phyloP scores from a whole-genome alignment of 306 rosid species.

The Trifolium pratense region DNA sequence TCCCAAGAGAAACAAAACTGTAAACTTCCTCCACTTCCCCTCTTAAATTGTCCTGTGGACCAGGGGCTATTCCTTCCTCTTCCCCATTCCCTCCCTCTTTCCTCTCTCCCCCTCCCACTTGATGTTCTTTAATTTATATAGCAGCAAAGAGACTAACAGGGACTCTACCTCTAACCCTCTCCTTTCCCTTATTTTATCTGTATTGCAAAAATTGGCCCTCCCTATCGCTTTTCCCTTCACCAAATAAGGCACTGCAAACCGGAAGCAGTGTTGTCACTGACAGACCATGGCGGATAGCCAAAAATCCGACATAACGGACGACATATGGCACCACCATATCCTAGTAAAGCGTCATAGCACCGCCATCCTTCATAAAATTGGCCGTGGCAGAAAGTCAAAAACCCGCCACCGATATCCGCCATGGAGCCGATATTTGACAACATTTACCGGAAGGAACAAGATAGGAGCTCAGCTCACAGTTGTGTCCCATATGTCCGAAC shows the following conservation, averaged over 20 bases:
- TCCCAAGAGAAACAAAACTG: background rate
- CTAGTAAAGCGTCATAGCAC: too few relatives aligned
- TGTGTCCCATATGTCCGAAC: background rate
- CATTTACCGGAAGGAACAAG: background rate
- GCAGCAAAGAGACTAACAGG: background rate
- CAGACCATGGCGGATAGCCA: too few relatives aligned
- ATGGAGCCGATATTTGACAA: background rate
- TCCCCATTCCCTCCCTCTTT: conserved; percentile 10
- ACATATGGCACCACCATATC: too few relatives aligned
- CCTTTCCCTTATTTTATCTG: background rate
- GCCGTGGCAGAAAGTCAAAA: background rate
- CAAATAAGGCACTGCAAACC: background rate
- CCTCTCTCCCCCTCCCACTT: background rate
- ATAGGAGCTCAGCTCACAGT: background rate
- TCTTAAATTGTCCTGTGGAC: background rate
- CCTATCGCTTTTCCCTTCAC: background rate
- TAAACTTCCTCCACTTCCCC: background rate
- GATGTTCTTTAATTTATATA: background rate
- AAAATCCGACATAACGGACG: too few relatives aligned
- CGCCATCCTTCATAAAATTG: too few relatives aligned
- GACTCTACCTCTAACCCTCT: background rate
- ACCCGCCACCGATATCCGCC: background rate
- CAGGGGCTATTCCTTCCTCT: conserved; percentile 7
- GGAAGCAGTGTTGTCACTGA: too few relatives aligned
- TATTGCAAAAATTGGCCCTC: conserved; percentile 4